Conservation (phyloP, 2,329 filamentous ascomycete species). For the Fonsecaea pugnacius region DNA sequence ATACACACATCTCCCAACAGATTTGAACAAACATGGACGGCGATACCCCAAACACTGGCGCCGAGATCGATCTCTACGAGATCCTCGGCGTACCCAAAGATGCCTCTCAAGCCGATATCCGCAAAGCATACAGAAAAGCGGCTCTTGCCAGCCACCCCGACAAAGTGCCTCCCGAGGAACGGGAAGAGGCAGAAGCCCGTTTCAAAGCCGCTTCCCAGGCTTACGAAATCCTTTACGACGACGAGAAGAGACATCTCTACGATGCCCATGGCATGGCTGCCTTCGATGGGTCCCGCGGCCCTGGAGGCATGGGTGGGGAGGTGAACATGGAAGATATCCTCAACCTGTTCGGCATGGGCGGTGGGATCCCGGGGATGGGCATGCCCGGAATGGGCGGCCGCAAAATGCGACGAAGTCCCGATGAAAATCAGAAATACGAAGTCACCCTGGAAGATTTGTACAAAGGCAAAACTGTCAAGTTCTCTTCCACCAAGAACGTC, state of each 20-base stretch:
- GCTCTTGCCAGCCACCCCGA: constrained; percentile 92
- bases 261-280: constrained; percentile 95
- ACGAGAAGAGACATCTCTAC: constrained; percentile 89
- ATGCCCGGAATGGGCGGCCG: constrained; percentile 60
- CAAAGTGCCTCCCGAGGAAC: constrained; percentile 86
- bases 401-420: constrained; percentile 71
- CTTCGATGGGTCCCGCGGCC: constrained; percentile 76
- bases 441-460: constrained; percentile 93
- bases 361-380: constrained; percentile 55
- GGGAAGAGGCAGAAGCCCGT: constrained; percentile 81
- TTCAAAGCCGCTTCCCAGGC: constrained; percentile 94
- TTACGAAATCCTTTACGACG: constrained; percentile 97
- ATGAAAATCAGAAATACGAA: constrained; percentile 89
- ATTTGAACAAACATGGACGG: constrained; percentile 29
- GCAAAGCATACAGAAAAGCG: constrained; percentile 84
- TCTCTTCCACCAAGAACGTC: constrained; percentile 92
- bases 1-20: background rate
- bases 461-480: constrained; percentile 98
- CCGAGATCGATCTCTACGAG: constrained; percentile 37
- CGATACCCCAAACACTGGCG: constrained; percentile 28
- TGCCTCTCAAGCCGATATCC: constrained; percentile 36
- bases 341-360: constrained; percentile 67
- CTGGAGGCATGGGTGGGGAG: constrained; percentile 67
- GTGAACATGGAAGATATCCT: constrained; percentile 80
- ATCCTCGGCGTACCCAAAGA: constrained; percentile 65